Evolutionary conservation across 2,329 filamentous ascomycete species (phyloP).

Genomic region (Arthrinium phaeospermum): DNA sequence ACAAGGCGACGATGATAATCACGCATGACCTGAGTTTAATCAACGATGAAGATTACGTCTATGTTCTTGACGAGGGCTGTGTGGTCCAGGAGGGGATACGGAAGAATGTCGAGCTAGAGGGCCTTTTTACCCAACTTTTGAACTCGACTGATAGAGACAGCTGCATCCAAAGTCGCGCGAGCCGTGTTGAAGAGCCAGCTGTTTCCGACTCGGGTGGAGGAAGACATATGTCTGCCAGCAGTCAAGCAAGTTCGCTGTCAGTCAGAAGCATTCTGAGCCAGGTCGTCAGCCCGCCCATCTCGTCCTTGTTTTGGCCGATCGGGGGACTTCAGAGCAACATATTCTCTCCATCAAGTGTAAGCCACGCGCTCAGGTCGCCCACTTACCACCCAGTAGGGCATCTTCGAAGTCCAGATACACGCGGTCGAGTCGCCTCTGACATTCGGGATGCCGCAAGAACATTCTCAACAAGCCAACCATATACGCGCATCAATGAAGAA

Average conservation of each 20-base stretch:
- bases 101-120: conserved; percentile 52
- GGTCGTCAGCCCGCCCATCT: not conserved
- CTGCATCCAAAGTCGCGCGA: not conserved
- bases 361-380: not conserved
- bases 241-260: not conserved
- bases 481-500: not conserved
- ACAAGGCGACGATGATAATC: conserved; percentile 89
- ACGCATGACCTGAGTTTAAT: conserved; percentile 90
- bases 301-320: conserved; percentile 6
- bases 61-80: conserved; percentile 73
- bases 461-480: not conserved
- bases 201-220: conserved; percentile 36
- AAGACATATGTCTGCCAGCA: conserved; percentile 26
- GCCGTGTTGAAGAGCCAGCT: not conserved
- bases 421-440: not conserved
- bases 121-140: conserved; percentile 49
- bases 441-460: not conserved
- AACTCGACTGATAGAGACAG: not conserved
- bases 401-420: not conserved
- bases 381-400: not conserved
- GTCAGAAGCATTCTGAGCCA: not conserved
- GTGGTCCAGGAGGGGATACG: conserved; percentile 74
- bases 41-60: conserved; percentile 73
- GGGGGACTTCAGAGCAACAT: not conserved
- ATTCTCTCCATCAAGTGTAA: not conserved